Conservation (phyloP, 2,329 filamentous ascomycete species). For the Ciborinia camelliae region DNA sequence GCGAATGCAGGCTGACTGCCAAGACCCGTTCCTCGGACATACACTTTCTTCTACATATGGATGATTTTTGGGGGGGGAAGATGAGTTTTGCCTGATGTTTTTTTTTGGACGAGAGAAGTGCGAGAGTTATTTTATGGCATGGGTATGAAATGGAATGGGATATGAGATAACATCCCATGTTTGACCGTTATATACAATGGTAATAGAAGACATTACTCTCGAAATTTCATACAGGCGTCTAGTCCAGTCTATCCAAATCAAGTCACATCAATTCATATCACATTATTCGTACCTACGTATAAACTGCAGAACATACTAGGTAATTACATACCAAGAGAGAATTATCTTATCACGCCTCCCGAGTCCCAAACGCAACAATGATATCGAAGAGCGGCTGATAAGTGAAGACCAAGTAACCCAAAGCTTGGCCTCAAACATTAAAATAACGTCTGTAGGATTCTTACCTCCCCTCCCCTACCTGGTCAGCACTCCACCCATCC, state of each 20-base stretch:
- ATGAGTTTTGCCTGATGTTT: background rate
- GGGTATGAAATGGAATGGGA: too few species aligned
- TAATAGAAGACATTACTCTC: background rate
- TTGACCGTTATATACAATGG: background rate
- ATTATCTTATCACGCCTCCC: background rate
- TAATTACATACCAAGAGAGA: too few species aligned
- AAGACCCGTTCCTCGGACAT: conserved; percentile 16
- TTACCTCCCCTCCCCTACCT: background rate
- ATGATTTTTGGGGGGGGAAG: background rate
- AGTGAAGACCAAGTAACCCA: background rate
- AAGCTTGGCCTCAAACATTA: conserved; percentile 8
- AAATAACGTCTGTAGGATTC: conserved; percentile 19
- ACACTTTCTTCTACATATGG: background rate
- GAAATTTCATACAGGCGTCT: too few species aligned
- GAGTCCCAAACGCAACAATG: background rate
- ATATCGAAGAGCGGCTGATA: background rate
- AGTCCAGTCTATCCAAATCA: background rate
- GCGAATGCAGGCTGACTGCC: conserved; percentile 27
- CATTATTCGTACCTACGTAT: too few species aligned
- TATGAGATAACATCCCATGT: too few species aligned
- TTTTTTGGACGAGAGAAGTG: too few species aligned
- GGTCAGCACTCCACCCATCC: background rate
- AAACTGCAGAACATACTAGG: too few species aligned
- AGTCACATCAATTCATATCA: too few species aligned
- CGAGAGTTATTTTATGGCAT: background rate